phyloP scores from a whole-genome alignment of 1,284 basidiomycete species.

The Apiotrichum montevideense region DNA sequence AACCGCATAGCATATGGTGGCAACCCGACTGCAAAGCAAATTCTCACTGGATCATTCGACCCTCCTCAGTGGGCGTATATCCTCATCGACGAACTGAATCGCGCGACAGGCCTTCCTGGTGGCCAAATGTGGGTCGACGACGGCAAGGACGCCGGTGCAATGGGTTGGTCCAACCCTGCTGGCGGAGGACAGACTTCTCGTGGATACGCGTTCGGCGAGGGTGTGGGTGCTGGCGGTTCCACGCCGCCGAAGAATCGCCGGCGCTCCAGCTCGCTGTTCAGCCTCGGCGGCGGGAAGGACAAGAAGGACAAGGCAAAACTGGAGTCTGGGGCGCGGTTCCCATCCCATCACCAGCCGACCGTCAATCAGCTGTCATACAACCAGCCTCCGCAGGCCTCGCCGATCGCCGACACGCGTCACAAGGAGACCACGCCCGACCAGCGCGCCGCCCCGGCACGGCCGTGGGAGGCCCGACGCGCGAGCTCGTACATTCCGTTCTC shows the following conservation, averaged over 20 bases:
- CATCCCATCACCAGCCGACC: neutral
- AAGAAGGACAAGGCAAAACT: neutral
- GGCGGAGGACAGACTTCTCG: neutral
- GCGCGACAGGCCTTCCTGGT: slow-evolving; percentile 64
- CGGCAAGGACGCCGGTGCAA: slow-evolving; percentile 37
- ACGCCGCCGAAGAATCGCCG: slow-evolving; percentile 9
- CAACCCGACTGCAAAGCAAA: slow-evolving; percentile 65
- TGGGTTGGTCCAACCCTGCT: slow-evolving; percentile 19
- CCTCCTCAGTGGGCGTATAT: slow-evolving; percentile 69
- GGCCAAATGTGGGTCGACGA: slow-evolving; percentile 62
- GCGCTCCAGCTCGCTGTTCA: slow-evolving; percentile 20
- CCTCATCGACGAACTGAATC: slow-evolving; percentile 66
- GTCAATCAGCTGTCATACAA: neutral
- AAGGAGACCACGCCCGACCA: neutral
- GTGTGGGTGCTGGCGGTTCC: slow-evolving; percentile 24
- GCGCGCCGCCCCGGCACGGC: slow-evolving; percentile 9
- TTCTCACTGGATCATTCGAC: slow-evolving; percentile 69
- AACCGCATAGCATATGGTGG: slow-evolving; percentile 72
- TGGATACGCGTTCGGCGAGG: slow-evolving; percentile 43
- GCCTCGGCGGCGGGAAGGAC: slow-evolving; percentile 8
- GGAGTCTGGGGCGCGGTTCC: slow-evolving; percentile 1
- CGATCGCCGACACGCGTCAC: neutral
- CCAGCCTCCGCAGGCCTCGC: too few relatives aligned
- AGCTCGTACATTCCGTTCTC: slow-evolving; percentile 32
- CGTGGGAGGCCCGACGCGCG: slow-evolving; percentile 16